Conservation (phyloP, 768 basidiomycete species). For the Mycena latifolia region DNA sequence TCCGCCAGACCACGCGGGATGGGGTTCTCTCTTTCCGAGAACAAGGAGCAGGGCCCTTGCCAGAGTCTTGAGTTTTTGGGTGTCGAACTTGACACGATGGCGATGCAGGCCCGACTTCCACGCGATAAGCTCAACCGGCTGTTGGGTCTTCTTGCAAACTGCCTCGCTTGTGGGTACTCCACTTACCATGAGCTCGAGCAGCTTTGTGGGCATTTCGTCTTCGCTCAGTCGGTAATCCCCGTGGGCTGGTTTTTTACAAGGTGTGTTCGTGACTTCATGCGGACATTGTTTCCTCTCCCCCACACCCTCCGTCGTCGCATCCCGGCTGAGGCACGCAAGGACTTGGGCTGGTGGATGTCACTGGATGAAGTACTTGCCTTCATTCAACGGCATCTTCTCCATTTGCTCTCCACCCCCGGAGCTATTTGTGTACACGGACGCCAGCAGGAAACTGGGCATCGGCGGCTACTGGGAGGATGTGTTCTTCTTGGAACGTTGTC, state of each 20-base stretch:
- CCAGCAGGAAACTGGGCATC: background rate
- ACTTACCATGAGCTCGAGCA: constrained; percentile 34
- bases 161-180: constrained; percentile 3
- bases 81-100: constrained; percentile 32
- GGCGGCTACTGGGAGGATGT: background rate
- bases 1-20: constrained; percentile 24
- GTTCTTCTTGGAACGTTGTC: constrained; percentile 1
- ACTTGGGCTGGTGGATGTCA: background rate
- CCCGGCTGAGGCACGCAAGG: background rate
- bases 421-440: background rate
- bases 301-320: background rate
- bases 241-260: constrained; percentile 2
- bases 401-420: background rate
- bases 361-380: background rate
- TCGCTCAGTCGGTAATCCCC: background rate
- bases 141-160: constrained; percentile 18
- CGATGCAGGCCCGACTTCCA: constrained; percentile 38
- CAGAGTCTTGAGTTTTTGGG: constrained; percentile 37
- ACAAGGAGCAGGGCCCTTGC: constrained; percentile 33
- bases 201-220: constrained; percentile 5
- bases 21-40: constrained; percentile 32
- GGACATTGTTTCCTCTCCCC: background rate
- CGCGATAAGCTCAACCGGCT: constrained; percentile 35
- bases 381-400: background rate
- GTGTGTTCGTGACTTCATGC: background rate